Evolutionary conservation across 2,329 filamentous ascomycete species (phyloP).

Genomic region (Juglanconis oblonga): DNA sequence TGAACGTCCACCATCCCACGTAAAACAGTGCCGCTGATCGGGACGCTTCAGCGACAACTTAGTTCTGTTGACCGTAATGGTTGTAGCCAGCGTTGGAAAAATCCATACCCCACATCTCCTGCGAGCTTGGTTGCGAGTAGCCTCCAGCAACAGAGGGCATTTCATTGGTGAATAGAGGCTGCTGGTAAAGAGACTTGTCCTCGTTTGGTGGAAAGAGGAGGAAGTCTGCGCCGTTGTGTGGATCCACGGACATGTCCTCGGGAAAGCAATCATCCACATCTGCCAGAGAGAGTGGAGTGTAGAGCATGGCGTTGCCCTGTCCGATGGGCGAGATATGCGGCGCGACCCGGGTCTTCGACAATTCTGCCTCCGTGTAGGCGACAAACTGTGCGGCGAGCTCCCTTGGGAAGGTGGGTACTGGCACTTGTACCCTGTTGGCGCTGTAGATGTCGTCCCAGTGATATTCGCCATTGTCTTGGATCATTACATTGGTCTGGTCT

Average conservation of each 20-base stretch:
- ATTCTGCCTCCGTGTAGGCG: constrained; percentile 34
- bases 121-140: constrained; percentile 51
- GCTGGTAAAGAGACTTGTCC: constrained; percentile 38
- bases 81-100: constrained; percentile 36
- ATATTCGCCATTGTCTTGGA: constrained; percentile 60
- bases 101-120: constrained; percentile 48
- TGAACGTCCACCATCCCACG: neutral
- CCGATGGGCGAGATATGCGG: constrained; percentile 67
- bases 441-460: constrained; percentile 63
- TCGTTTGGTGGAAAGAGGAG: constrained; percentile 53
- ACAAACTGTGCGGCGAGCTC: constrained; percentile 40
- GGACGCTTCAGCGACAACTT: constrained; percentile 15
- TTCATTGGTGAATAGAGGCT: constrained; percentile 43
- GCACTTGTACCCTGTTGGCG: constrained; percentile 30
- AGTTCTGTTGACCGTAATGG: constrained; percentile 29
- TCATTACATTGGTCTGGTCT: constrained; percentile 51
- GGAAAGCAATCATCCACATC: constrained; percentile 63
- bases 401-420: constrained; percentile 50
- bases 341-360: constrained; percentile 37
- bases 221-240: constrained; percentile 56
- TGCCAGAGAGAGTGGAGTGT: constrained; percentile 60
- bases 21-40: neutral
- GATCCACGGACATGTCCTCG: constrained; percentile 46
- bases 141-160: constrained; percentile 49
- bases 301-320: constrained; percentile 67